phyloP scores from a whole-genome alignment of 2,329 filamentous ascomycete genomes.

The Sarocladiaceae sp. region DNA sequence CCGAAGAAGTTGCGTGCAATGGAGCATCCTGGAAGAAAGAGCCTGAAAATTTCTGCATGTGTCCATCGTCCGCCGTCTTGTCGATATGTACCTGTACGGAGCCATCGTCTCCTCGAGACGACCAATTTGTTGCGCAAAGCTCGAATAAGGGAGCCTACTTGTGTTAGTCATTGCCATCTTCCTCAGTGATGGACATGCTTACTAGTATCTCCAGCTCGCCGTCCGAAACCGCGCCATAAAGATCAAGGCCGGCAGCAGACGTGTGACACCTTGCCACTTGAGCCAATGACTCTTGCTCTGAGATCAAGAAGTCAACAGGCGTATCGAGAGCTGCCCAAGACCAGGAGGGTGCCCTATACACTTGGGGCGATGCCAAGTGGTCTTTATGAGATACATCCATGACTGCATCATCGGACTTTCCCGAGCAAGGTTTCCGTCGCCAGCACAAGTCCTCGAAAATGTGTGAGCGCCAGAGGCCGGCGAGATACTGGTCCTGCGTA shows the following conservation, averaged over 20 bases:
- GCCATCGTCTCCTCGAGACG: background rate
- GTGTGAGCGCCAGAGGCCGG: conserved; percentile 9
- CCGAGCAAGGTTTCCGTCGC: background rate
- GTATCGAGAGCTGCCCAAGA: background rate
- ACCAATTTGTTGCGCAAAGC: background rate
- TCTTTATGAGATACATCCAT: too few species aligned
- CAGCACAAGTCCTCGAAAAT: conserved; percentile 2
- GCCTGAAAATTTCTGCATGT: background rate
- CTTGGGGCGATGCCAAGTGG: background rate
- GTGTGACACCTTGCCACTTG: background rate
- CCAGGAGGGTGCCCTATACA: background rate
- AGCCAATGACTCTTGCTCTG: background rate
- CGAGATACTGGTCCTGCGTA: conserved; percentile 5
- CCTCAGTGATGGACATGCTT: background rate
- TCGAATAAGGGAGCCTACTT: background rate
- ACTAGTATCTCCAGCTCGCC: background rate
- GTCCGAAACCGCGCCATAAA: background rate
- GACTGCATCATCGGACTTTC: too few species aligned
- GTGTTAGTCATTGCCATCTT: background rate
- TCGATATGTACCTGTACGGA: background rate
- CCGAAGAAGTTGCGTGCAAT: background rate
- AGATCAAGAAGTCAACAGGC: background rate
- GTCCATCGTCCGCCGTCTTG: background rate
- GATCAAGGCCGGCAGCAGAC: background rate
- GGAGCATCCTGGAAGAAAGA: background rate